Base-by-base conservation (phyloP, 2,329 filamentous ascomycete species). In the Pseudodiploospora longispora region DNA sequence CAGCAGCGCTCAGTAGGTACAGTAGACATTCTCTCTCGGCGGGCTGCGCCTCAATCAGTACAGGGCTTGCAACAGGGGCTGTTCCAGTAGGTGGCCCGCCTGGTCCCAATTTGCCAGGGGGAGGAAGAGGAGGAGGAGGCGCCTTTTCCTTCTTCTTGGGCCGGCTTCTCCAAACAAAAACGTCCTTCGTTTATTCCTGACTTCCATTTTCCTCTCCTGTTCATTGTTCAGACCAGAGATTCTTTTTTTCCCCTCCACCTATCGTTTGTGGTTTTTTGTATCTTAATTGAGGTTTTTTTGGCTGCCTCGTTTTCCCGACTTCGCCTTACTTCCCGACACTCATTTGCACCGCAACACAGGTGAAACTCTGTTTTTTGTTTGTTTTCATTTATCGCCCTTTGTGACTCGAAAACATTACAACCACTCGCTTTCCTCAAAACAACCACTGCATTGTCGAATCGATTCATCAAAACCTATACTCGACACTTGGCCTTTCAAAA, bases 271-370 rank as follows among this genome's bases (percentile, higher is more conserved):
- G 27, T 37, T 45, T 45, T 40, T 41, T 45, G 49, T 46, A 39
- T 47, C 48, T 44, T 45, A 36, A 52, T 52, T 53, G 53, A 56
- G 53, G 47, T 47, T 36, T 44, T 44, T 36, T 48, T 49, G 53
- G 55, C 42, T 40, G 36, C 46, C 38, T 47, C 46, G 19, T 5
- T 32, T 29, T 53, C 43, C 52, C 50, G 48, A 52, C 51, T 54
- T 47, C 38, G 36, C 47, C 41, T 41, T 41, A n/a, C n/a, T 60
- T 60, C 57, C 57, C 47, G 58, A 52, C 58, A 58, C 57, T 60
- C 58, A 8, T 52, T 59, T 58, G 51, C 40, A 52, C 42, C 39
- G 33, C 31, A 31, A 49, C 42, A 41, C 12, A 30, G 30, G 43
- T 47, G 27, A 50, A n/a, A 45, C 32, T n/a, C 30, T n/a, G 41